Conservation (phyloP, 495 filamentous ascomycete genomes). For the Thermothielavioides terrestris region DNA sequence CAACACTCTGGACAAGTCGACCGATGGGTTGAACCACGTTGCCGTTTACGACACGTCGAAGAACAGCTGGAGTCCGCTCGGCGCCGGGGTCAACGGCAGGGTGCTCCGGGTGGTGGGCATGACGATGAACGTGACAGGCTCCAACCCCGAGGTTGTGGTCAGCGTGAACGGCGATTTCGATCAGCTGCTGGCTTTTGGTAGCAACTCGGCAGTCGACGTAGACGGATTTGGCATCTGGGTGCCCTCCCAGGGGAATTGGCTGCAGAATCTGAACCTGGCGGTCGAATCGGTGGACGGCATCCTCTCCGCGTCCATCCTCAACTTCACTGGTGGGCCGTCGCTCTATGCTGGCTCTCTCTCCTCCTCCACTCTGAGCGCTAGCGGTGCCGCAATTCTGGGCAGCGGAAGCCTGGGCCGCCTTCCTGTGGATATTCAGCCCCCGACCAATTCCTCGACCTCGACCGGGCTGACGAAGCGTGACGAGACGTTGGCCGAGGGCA, state of each 20-base stretch:
- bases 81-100: conserved; percentile 75
- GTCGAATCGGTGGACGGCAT: conserved; percentile 59
- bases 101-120: conserved; percentile 67
- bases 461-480: conserved; percentile 49
- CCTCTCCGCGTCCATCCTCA: conserved; percentile 54
- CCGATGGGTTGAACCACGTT: conserved; percentile 57
- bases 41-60: conserved; percentile 63
- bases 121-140: conserved; percentile 67
- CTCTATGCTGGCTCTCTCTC: conserved; percentile 72
- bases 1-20: conserved; percentile 54
- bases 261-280: conserved; percentile 66
- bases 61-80: conserved; percentile 69
- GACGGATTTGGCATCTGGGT: conserved; percentile 88
- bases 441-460: conserved; percentile 21
- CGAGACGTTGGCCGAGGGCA: conserved; percentile 33
- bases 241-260: conserved; percentile 80
- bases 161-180: conserved; percentile 76
- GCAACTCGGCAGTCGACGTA: conserved; percentile 50
- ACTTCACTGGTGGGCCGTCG: conserved; percentile 50
- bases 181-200: conserved; percentile 56
- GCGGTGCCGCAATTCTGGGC: conserved; percentile 56
- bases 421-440: conserved; percentile 50
- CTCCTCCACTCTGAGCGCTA: conserved; percentile 58
- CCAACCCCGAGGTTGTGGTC: conserved; percentile 62
- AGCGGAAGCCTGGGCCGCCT: conserved; percentile 47